Base-by-base conservation (phyloP, 495 filamentous ascomycete genomes). In the Aspergillus bridgeri region DNA sequence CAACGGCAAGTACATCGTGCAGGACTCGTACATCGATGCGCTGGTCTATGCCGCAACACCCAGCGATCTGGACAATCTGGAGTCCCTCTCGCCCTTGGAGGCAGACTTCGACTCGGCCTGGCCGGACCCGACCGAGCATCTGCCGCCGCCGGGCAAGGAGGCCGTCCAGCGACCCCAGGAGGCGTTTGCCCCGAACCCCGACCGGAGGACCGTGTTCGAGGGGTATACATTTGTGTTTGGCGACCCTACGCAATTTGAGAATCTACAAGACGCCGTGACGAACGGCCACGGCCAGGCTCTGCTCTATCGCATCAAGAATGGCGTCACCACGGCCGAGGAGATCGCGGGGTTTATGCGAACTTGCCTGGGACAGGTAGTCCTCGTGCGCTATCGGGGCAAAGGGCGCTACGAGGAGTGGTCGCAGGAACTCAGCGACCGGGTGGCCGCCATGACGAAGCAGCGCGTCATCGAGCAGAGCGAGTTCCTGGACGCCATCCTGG, bases 161-260 rank as follows among this genome's bases (percentile, higher is more conserved):
- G 86, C 87, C 0, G 75, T 79, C 11, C 76, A 83, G 24, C 79
- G 88, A 48, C 83, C 84, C 0, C 65, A 77, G 0, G 78, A 83
- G 44, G 75, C 83, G 15, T 93, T 95, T 66, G 77, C 78, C 9
- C 92, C 94, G 0, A 81, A 92, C 53, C 67, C 80, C 0, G 66
- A 72, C 5, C 80, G 94, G 18, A 69, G 78, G 15, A 85, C 86
- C 44, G 73, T 98, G 8, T 97, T 98, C 59, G 84, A 90, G 24
- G 90, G 89, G 19, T 94, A 90, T 56, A 92, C 86, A 0, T 96
- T 98, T 66, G 77, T 98, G 19, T 96, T 98, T 58, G 89, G 90
- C 29, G 86, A 93, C 54, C 65, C 79, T 43, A 72, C 71, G n/a
- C 95, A 98, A 64, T 92, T 86, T 66, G 84, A 92, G 2, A 89